Evolutionary conservation across 805 yeast species (phyloP).

Genomic region (Cyberlindnera mississippiensis): DNA sequence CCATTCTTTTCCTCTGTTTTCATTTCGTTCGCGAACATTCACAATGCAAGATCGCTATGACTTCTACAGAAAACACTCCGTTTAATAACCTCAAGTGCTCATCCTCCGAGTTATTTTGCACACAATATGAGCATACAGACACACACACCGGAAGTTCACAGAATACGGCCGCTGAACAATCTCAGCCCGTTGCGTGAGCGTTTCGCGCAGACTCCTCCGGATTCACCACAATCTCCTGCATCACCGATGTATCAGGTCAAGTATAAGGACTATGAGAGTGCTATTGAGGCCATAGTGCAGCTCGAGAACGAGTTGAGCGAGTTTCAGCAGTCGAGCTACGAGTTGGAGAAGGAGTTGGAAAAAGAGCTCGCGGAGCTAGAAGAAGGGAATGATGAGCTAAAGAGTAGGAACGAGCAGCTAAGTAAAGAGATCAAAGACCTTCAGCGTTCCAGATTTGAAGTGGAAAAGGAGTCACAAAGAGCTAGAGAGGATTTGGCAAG

Average conservation of each 20-base stretch:
- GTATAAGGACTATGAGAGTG: slow-evolving; percentile 28
- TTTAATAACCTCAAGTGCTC: too few species aligned
- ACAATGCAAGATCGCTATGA: too few species aligned
- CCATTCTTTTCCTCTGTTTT: too few species aligned
- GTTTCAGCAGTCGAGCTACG: slow-evolving; percentile 40
- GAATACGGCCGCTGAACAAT: slow-evolving; percentile 3
- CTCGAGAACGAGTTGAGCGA: slow-evolving; percentile 40
- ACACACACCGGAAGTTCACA: slow-evolving; percentile 4
- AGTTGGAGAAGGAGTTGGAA: slow-evolving; percentile 43
- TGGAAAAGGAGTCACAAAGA: slow-evolving; percentile 26
- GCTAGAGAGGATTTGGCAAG: slow-evolving; percentile 18
- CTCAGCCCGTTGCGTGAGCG: slow-evolving; percentile 9
- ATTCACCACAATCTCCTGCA: slow-evolving; percentile 11
- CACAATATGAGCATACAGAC: not conserved
- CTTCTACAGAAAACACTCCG: too few species aligned
- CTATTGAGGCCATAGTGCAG: slow-evolving; percentile 35
- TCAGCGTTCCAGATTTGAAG: slow-evolving; percentile 26
- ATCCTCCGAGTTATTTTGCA: too few species aligned
- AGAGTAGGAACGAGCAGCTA: slow-evolving; percentile 19
- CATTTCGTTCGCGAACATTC: too few species aligned
- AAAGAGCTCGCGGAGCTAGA: slow-evolving; percentile 34
- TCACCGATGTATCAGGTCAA: slow-evolving; percentile 21
- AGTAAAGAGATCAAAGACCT: slow-evolving; percentile 26
- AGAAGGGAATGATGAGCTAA: slow-evolving; percentile 22
- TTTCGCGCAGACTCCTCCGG: slow-evolving; percentile 7